A percentile compares a stretch with the other conserved stretches of the same genome.
Evolutionary conservation across 139 green algal species (phyloP).

Genomic region (Deuterostichococcus epilithicus): DNA sequence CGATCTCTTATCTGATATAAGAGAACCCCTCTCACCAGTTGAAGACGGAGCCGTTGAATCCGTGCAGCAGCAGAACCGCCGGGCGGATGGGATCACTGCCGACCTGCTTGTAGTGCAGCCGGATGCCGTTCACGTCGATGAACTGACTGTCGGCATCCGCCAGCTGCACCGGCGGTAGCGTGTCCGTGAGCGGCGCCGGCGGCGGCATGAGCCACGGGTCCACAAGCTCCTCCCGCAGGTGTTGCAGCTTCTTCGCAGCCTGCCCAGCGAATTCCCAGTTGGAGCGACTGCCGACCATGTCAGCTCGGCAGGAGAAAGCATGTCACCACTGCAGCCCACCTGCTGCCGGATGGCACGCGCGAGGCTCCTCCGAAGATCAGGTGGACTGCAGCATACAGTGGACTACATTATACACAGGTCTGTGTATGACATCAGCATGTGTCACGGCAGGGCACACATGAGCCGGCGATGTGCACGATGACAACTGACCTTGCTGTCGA

Average conservation of each 20-base stretch:
- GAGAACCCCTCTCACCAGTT: conserved; percentile 24
- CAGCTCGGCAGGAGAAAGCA: too few relatives aligned
- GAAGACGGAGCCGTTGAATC: conserved; percentile 55
- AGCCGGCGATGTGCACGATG: too few relatives aligned
- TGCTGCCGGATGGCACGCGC: too few relatives aligned
- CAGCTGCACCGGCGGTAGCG: conserved; percentile 32
- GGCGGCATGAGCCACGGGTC: neutral
- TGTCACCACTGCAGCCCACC: too few relatives aligned
- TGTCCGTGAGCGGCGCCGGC: conserved; percentile 15
- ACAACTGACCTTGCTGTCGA: too few relatives aligned
- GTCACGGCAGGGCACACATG: too few relatives aligned
- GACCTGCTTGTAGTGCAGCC: conserved; percentile 62
- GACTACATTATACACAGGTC: too few relatives aligned
- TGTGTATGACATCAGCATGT: too few relatives aligned
- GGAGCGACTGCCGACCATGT: too few relatives aligned
- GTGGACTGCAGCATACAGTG: too few relatives aligned
- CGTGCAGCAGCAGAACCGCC: conserved; percentile 59
- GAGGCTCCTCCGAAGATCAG: too few relatives aligned
- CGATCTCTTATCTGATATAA: neutral
- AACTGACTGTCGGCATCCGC: conserved; percentile 57
- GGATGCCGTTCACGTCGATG: conserved; percentile 36
- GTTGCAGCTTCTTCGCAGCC: neutral
- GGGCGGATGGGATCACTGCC: conserved; percentile 1
- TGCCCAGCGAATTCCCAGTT: too few relatives aligned
- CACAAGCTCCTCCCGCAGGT: neutral